phyloP scores from a whole-genome alignment of 179 eudicot species.

The Silene vulgaris region DNA sequence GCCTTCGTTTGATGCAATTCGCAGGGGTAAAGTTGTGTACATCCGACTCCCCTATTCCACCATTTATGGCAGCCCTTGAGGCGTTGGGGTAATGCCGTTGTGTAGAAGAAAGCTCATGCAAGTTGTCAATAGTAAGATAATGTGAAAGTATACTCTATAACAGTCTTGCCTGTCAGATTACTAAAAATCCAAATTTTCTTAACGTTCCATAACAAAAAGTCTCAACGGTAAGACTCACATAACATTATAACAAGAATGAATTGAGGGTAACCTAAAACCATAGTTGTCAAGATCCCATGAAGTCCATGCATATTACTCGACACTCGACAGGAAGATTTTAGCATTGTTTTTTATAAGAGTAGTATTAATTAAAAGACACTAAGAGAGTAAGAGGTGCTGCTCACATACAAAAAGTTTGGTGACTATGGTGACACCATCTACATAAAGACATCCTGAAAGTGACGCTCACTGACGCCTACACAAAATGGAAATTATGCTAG shows the following conservation, averaged over 20 bases:
- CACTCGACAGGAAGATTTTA: conserved; percentile 16
- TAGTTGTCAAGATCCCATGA: background rate
- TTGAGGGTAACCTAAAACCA: background rate
- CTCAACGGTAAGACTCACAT: background rate
- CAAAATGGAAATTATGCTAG: background rate
- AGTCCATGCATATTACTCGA: conserved; percentile 6
- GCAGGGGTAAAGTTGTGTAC: no score
- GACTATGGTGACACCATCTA: no score
- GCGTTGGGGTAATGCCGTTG: no score
- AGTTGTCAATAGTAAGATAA: background rate
- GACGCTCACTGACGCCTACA: no score
- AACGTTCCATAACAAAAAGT: background rate
- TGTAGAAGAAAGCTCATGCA: background rate
- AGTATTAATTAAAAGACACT: no score
- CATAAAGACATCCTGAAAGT: no score
- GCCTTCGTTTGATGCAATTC: no score
- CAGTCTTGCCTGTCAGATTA: background rate
- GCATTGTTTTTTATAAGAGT: background rate
- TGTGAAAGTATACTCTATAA: background rate
- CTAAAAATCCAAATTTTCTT: background rate
- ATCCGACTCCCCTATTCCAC: no score
- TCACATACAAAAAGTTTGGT: no score
- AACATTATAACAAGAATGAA: background rate
- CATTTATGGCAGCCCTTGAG: no score
- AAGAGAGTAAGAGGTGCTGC: no score